Evolutionary conservation across 805 yeast species (phyloP).

Genomic region (Kluyveromyces nonfermentans): DNA sequence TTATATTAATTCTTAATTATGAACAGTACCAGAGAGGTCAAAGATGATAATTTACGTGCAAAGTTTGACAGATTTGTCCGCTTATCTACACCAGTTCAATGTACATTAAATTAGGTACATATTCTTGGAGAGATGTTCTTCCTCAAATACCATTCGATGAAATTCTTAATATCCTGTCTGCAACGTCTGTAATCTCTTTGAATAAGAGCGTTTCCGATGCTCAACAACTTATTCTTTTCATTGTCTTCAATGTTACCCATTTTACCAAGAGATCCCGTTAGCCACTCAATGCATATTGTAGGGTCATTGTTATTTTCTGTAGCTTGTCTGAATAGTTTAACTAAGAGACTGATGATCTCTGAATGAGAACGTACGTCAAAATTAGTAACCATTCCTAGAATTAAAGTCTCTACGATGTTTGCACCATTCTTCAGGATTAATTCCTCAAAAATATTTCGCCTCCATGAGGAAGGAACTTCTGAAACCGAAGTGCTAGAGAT

Average conservation of each 20-base stretch:
- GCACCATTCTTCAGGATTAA: slow-evolving; percentile 50
- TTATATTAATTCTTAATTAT: background rate
- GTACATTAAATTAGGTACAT: slow-evolving; percentile 9
- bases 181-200: slow-evolving; percentile 67
- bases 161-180: slow-evolving; percentile 63
- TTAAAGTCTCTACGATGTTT: slow-evolving; percentile 38
- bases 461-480: slow-evolving; percentile 46
- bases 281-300: slow-evolving; percentile 42
- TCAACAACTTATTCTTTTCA: slow-evolving; percentile 57
- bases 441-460: slow-evolving; percentile 35
- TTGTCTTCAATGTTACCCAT: slow-evolving; percentile 55
- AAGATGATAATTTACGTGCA: too few relatives aligned
- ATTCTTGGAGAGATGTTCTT: slow-evolving; percentile 51
- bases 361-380: slow-evolving; percentile 62
- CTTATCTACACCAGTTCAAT: background rate
- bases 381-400: slow-evolving; percentile 60
- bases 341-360: slow-evolving; percentile 67
- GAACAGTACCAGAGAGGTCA: too few relatives aligned
- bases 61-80: too few relatives aligned
- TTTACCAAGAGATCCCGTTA: slow-evolving; percentile 42
- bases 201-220: slow-evolving; percentile 48
- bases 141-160: slow-evolving; percentile 74
- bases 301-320: slow-evolving; percentile 35
- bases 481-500: slow-evolving; percentile 50
- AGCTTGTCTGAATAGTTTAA: slow-evolving; percentile 51